phyloP scores from a whole-genome alignment of 352 stramenopile species.

The Phytophthora constricta region DNA sequence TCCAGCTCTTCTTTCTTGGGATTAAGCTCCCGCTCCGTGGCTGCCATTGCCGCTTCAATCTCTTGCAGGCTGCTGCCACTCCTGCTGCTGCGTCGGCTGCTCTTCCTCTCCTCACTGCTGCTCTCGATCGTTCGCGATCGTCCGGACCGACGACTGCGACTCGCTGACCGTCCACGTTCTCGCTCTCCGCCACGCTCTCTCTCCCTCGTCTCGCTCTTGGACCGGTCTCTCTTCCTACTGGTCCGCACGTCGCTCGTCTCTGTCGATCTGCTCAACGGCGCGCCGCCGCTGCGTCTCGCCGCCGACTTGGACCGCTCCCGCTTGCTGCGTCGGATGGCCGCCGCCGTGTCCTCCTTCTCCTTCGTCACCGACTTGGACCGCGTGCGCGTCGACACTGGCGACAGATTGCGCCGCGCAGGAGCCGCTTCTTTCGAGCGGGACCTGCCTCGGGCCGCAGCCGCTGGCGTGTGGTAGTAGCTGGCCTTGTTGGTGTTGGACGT shows the following conservation, averaged over 20 bases:
- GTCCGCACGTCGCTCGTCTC: constrained; percentile 15
- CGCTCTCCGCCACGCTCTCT: constrained; percentile 5
- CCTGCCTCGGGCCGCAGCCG: constrained; percentile 10
- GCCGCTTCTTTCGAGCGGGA: no score
- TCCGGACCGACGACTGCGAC: constrained; percentile 19
- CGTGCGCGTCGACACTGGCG: constrained; percentile 34
- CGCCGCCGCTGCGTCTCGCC: constrained; percentile 33
- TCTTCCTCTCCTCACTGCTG: constrained; percentile 30
- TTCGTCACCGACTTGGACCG: constrained; percentile 54
- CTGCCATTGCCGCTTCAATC: constrained; percentile 61
- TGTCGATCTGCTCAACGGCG: constrained; percentile 5
- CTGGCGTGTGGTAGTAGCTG: constrained; percentile 32
- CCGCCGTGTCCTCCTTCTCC: constrained; percentile 28
- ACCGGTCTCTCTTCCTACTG: constrained; percentile 17
- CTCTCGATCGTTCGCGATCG: constrained; percentile 5
- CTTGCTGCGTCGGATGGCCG: constrained; percentile 24
- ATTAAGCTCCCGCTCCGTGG: constrained; percentile 47
- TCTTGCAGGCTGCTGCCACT: constrained; percentile 36
- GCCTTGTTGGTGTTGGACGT: constrained; percentile 52
- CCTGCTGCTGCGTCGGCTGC: constrained; percentile 30
- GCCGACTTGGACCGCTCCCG: constrained; percentile 45
- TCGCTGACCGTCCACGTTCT: constrained; percentile 32
- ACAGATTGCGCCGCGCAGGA: constrained; percentile 18
- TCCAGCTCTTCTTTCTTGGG: constrained; percentile 56
- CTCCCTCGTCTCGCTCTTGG: constrained; percentile 11